Evolutionary conservation across 306 rosid species (phyloP).

Genomic region (Corylus heterophylla): DNA sequence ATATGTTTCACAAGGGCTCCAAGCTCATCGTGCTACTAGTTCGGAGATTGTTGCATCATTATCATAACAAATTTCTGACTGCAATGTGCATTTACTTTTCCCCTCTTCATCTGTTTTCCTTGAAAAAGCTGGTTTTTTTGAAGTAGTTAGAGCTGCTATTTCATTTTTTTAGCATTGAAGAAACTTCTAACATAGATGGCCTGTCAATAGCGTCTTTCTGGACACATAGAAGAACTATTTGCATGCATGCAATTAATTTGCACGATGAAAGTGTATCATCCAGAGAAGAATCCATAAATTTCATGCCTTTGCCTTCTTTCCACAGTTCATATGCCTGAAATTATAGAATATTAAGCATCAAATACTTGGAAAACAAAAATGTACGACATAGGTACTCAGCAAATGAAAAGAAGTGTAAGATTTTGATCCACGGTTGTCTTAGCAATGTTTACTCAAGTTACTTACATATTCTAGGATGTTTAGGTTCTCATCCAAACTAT

Average conservation of each 20-base stretch:
- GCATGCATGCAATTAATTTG: slow-evolving; percentile 36
- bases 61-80: not conserved
- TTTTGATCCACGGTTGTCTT: not conserved
- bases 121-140: slow-evolving; percentile 36
- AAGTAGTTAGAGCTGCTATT: not conserved
- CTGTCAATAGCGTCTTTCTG: slow-evolving; percentile 34
- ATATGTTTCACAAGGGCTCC: not conserved
- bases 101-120: not conserved
- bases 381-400: no score
- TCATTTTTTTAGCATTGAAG: slow-evolving; percentile 37
- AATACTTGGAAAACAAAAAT: not conserved
- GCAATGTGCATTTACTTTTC: not conserved
- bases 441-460: not conserved
- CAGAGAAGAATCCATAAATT: slow-evolving; percentile 29
- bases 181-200: slow-evolving; percentile 39
- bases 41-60: slow-evolving; percentile 20
- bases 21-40: slow-evolving; percentile 6
- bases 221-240: slow-evolving; percentile 36
- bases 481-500: slow-evolving; percentile 24
- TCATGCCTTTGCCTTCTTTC: slow-evolving; percentile 33
- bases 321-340: slow-evolving; percentile 44
- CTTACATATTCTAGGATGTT: slow-evolving; percentile 42
- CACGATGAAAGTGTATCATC: slow-evolving; percentile 35
- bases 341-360: not conserved
- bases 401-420: not conserved